Conservation (phyloP, 352 stramenopile genomes). For the Albugo laibachii region DNA sequence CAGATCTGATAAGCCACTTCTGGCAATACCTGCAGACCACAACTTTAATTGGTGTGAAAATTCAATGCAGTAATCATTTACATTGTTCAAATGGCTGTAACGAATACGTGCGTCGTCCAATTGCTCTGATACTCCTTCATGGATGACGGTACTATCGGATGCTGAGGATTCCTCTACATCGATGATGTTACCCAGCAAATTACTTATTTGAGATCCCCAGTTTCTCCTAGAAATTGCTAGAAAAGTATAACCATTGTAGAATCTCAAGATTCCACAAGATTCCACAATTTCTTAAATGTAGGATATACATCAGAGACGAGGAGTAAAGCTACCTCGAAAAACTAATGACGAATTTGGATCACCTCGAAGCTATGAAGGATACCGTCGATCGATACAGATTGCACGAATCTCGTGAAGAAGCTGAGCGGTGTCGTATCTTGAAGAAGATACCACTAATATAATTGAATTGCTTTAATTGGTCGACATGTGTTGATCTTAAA, state of each 20-base stretch:
- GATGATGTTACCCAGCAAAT: conserved; percentile 66
- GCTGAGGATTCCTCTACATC: conserved; percentile 59
- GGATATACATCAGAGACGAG: no score
- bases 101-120: conserved; percentile 41
- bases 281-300: not conserved
- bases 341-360: no score
- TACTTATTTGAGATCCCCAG: conserved; percentile 21
- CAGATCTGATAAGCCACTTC: conserved; percentile 68
- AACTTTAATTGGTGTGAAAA: not conserved
- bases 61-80: conserved; percentile 6
- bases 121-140: conserved; percentile 43
- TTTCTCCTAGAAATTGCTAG: not conserved
- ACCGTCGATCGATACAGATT: not conserved
- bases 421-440: conserved; percentile 5
- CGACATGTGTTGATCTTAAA: conserved; percentile 12
- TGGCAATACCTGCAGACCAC: conserved; percentile 36
- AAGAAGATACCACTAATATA: conserved; percentile 19
- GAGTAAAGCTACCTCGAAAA: no score
- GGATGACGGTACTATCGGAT: conserved; percentile 38
- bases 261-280: not conserved
- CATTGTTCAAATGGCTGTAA: conserved; percentile 68
- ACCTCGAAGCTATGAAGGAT: not conserved
- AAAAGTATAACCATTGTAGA: conserved; percentile 1
- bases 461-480: conserved; percentile 35
- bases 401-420: not conserved